These are phyloP conservation scores for Xylogone sp. DNA, from an alignment of 2,329 filamentous ascomycete genomes.

Conservation along the genomic window DNA sequence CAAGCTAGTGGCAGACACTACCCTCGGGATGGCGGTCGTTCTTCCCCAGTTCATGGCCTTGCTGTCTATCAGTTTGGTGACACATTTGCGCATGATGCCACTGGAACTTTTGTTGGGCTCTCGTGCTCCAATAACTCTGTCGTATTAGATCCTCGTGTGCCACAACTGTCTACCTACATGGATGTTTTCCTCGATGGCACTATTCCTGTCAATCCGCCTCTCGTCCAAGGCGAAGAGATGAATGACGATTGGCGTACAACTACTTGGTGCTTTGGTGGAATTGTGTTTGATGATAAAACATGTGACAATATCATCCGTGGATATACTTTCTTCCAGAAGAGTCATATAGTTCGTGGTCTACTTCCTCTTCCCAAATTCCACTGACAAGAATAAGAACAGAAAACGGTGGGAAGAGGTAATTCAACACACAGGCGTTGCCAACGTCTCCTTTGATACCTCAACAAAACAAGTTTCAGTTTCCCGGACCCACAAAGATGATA, in stretches of 20 bases:
- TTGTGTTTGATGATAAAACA: not conserved
- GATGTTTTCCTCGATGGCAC: not conserved
- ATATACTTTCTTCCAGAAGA: conserved; percentile 10
- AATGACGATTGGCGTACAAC: not conserved
- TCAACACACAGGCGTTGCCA: not conserved
- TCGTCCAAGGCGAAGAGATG: not conserved
- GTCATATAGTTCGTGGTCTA: not conserved
- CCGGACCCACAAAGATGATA: conserved; percentile 1
- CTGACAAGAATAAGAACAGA: not conserved
- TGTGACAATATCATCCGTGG: not conserved
- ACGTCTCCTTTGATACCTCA: conserved; percentile 2
- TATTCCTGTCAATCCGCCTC: not conserved
- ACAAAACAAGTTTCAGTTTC: conserved; percentile 6
- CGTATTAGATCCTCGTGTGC: not conserved
- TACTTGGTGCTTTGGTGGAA: conserved; percentile 13
- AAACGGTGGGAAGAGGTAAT: not conserved
- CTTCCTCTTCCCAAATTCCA: not conserved
- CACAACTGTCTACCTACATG: conserved; percentile 10
- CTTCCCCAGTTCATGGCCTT: conserved; percentile 8
- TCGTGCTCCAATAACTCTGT: conserved; percentile 9
- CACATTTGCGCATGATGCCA: conserved; percentile 13
- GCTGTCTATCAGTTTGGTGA: conserved; percentile 19
- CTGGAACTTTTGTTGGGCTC: conserved; percentile 8
- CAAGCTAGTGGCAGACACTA: conserved; percentile 11
- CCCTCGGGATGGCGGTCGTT: conserved; percentile 16